Percentiles rank a stretch among this genome's conserved stretches.
phyloP scores from a whole-genome alignment of 176 grass and related monocot genomes.

The Musa itinerans region DNA sequence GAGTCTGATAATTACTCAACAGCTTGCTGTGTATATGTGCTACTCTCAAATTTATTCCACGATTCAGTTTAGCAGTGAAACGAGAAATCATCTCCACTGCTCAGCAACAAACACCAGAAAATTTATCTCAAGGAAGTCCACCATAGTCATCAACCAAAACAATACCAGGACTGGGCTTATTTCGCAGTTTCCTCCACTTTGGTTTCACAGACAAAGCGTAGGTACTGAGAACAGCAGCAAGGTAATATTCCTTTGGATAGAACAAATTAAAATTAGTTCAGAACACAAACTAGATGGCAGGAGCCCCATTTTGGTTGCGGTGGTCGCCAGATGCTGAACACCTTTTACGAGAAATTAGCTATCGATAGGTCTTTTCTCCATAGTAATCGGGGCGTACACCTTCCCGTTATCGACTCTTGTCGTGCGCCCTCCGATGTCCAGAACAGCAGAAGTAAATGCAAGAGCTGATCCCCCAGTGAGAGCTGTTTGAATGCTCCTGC shows the following conservation, averaged over 20 bases:
- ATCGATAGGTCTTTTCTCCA: slow-evolving; percentile 46
- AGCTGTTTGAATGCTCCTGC: slow-evolving; percentile 67
- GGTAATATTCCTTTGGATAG: neutral
- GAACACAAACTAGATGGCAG: neutral
- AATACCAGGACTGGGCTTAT: neutral
- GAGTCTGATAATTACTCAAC: too few species aligned
- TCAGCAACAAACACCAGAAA: too few species aligned
- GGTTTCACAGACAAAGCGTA: neutral
- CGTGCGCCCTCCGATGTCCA: slow-evolving; percentile 73
- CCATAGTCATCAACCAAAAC: neutral
- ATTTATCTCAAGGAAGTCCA: too few species aligned
- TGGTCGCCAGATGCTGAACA: slow-evolving; percentile 24
- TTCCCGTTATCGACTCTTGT: slow-evolving; percentile 73
- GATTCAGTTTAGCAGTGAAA: too few species aligned
- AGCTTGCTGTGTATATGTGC: too few species aligned
- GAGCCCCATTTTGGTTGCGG: slow-evolving; percentile 24
- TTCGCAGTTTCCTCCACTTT: neutral
- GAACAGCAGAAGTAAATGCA: slow-evolving; percentile 52
- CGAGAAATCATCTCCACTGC: too few species aligned
- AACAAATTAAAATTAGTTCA: neutral
- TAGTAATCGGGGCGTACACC: slow-evolving; percentile 63
- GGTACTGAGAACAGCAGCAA: neutral
- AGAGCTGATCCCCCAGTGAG: slow-evolving; percentile 62
- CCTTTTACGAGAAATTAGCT: slow-evolving; percentile 31
- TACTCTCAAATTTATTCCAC: too few species aligned